Evolutionary conservation across 768 basidiomycete species (phyloP), one percentile per base, ranked within the genome.

Genomic region (Rhodotorula diobovata): DNA sequence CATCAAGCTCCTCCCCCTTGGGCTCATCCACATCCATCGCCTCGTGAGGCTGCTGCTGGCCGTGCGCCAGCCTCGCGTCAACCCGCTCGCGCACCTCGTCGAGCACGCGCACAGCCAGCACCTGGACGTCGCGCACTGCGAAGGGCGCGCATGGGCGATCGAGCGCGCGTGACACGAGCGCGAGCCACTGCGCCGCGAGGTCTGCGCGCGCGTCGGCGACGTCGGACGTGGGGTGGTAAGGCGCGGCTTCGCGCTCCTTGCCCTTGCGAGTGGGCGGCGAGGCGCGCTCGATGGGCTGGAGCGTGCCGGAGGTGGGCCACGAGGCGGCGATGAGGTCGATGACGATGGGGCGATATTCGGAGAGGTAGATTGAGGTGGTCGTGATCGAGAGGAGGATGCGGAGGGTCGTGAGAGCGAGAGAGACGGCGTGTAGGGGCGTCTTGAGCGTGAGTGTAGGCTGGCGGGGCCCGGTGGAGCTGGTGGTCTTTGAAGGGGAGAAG

Each of bases 311-410:
- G 1, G 46, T 14, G 2, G 74, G 74, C 74, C 74, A 75, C n/a
- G 41, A 61, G 14, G 59, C 53, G 48, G 50, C 25, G 25, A 75
- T 20, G 35, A 72, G 53, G 25, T 66, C 53, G 57, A 59, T 25
- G 21, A 72, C 58, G 53, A 41, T 2, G 0, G 65, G 64, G 20
- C 61, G 53, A 28, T 64, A 67, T n/a, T 67, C 68, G 16, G 61
- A 43, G 57, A 75, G 74, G 34, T 65, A 56, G 14, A 41, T 32
- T 25, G 56, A 66, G 3, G 50, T 2, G 23, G 56, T 8, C 1
- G 70, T 71, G 28, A 45, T 43, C 10, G 54, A 35, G 34, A 61
- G 28, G 23, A 75, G 70, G 54, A 67, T 45, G 6, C 65, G 57
- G 25, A 70, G 58, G 15, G 54, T 30, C 50, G 57, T 39, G 54